Base-by-base conservation (phyloP, 2,329 filamentous ascomycete species). In the Pseudogymnoascus sp. region DNA sequence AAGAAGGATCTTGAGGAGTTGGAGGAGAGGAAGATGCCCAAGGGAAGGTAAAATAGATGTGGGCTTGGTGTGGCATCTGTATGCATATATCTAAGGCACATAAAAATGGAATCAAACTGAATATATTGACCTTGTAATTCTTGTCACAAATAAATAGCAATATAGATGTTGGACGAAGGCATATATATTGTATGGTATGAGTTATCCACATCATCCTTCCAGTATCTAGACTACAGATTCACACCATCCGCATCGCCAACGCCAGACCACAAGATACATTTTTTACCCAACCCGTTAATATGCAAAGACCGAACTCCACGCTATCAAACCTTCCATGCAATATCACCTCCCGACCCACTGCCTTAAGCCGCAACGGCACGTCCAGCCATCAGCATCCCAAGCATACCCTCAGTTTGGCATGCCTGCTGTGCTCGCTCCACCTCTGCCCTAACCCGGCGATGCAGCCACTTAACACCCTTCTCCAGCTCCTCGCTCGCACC, bases 361-460 rank as follows among this genome's bases (percentile, higher is more conserved):
- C 2, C 48, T 55, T 29, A 55, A 18, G 48, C 48, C 9, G 48
- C 29, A n/a, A 55, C 48, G 33, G 48, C 48, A 2, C 29, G 48
- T 27, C 78, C 80, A 60, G 82, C 79, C 69, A 88, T 84, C 66
- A 89, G 75, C 78, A 89, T 88, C 69, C 93, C 90, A 66, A 97
- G 76, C 92, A 97, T 97, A 1, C 93, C 94, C 67, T 83, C 83
- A 9, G 90, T 92, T 75, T 89, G 86, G 68, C 85, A 87, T 1
- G 93, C 92, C 71, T 89, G 82, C 75, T 96, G 89, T 21, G 91
- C 90, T 70, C 88, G 86, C 74, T 95, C 90, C 9, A 92, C 88
- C 73, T 94, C 90, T 40, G 83, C 78, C 65, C 84, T 82, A 18
- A 97, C 93, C 39, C 87, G 80, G 52, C 81, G 78, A 71, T 88